A percentile compares a stretch with the other conserved stretches of the same genome.
phyloP scores from a whole-genome alignment of 257 asterid species.

The Lithospermum erythrorhizon region DNA sequence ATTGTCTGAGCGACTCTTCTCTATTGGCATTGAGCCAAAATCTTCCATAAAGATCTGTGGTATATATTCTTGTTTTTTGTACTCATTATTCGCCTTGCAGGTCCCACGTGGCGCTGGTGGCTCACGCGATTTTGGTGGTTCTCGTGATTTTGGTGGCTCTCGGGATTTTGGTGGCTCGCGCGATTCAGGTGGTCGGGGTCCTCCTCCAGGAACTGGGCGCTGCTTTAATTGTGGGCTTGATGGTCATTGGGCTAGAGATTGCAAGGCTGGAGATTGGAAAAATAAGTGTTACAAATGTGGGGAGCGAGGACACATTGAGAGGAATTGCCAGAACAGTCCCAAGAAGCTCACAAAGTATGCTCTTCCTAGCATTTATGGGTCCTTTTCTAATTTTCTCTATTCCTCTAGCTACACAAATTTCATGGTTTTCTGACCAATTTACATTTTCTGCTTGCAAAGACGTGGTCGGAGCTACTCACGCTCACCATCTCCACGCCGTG shows the following conservation, averaged over 20 bases:
- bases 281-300: constrained; percentile 96
- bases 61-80: background rate
- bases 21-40: too few relatives aligned
- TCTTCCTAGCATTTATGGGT: background rate
- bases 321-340: constrained; percentile 88
- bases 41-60: too few relatives aligned
- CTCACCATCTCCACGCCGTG: constrained; percentile 54
- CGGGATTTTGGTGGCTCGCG: constrained; percentile 94
- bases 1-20: too few relatives aligned
- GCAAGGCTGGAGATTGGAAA: constrained; percentile 99
- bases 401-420: background rate
- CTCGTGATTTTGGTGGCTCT: constrained; percentile 39
- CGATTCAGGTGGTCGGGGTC: constrained; percentile 76
- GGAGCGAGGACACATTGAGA: constrained; percentile 89
- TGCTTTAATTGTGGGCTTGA: constrained; percentile 97
- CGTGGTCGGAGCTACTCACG: constrained; percentile 5
- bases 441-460: background rate
- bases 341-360: constrained; percentile 46
- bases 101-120: constrained; percentile 98
- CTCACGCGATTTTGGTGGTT: constrained; percentile 66
- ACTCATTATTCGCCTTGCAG: constrained; percentile 20
- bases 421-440: background rate
- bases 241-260: constrained; percentile 99
- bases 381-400: background rate
- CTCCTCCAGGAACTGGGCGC: constrained; percentile 97